Percentiles rank a stretch among this genome's conserved stretches.
Evolutionary conservation across 106 monocot species (phyloP).

Genomic region (Phalaenopsis aphrodite): DNA sequence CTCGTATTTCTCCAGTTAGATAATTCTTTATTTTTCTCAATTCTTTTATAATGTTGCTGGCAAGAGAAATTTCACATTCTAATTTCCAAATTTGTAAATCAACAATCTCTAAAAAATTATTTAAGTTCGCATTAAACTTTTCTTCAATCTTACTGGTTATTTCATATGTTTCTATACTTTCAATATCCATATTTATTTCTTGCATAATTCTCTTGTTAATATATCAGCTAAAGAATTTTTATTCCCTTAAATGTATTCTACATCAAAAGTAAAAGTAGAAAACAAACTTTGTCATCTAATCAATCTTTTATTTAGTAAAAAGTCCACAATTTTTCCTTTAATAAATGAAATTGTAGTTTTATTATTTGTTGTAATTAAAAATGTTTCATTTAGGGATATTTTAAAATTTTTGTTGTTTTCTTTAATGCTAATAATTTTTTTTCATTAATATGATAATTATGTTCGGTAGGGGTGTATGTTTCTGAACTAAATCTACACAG

Average conservation of each 20-base stretch:
- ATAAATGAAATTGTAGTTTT: neutral
- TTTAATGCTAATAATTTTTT: neutral
- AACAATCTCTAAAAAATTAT: too few relatives aligned
- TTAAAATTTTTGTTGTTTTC: neutral
- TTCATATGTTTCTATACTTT: too few relatives aligned
- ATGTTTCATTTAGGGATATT: neutral
- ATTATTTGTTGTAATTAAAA: neutral
- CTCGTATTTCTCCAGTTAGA: too few relatives aligned
- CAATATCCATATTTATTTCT: too few relatives aligned
- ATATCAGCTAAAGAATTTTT: neutral
- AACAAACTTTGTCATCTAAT: neutral
- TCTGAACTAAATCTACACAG: neutral
- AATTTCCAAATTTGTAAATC: too few relatives aligned
- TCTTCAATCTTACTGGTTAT: too few relatives aligned
- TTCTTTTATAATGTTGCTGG: too few relatives aligned
- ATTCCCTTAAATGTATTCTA: neutral
- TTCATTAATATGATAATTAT: too few relatives aligned
- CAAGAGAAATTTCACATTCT: too few relatives aligned
- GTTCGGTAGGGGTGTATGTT: too few relatives aligned
- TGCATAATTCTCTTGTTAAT: neutral
- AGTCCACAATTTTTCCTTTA: neutral
- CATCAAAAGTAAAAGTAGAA: neutral
- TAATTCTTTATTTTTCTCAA: too few relatives aligned
- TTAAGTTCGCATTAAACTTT: too few relatives aligned
- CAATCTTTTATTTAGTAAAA: neutral